Base-by-base conservation (phyloP, 768 basidiomycete species). In the Lentinula guzmanii region DNA sequence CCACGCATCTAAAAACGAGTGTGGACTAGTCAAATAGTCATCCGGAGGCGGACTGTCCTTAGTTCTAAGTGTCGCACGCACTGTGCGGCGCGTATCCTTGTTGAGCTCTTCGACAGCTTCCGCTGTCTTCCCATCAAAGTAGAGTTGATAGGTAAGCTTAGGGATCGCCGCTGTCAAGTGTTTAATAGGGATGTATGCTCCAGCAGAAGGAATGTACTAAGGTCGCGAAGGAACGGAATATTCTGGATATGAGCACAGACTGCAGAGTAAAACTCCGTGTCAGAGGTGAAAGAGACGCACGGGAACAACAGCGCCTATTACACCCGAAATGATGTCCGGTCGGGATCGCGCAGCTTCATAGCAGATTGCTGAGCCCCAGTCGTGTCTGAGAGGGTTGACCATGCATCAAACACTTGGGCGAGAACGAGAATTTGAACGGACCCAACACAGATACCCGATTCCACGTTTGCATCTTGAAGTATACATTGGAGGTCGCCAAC, bases 311-410 rank as follows among this genome's bases (percentile, higher is more conserved):
- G 76, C 73, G 8, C 85, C 87, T 13, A 87, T 70, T 15, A 90
- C 81, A 3, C 75, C 86, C 0, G 70, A 72, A 67, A 90, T 82
- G 3, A 85, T 69, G 64, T 90, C 89, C 0, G 89, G 90, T 16
- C 87, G 75, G 73, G 80, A 77, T 15, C 89, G 80, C 1, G 85
- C 87, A 10, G 86, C 83, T 69, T 90, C 86, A 65, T 85, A 87
- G 63, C 89, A 90, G 2, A 83, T 62, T 57, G 81, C 77, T 1
- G 86, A 75, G 42, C 90, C 90, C 90, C 90, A 91, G 63, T 91
- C 90, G 66, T 91, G 90, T 11, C 88, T 89, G 15, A 9, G 8
- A 52, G 28, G 16, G 31, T 18, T 55, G 57, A 55, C 8, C 39
- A 31, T 16, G 7, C n/a, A 10, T 54, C 34, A 24, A 45, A 45